phyloP scores from a whole-genome alignment of 2,329 filamentous ascomycete species.

The Dothistroma pini region DNA sequence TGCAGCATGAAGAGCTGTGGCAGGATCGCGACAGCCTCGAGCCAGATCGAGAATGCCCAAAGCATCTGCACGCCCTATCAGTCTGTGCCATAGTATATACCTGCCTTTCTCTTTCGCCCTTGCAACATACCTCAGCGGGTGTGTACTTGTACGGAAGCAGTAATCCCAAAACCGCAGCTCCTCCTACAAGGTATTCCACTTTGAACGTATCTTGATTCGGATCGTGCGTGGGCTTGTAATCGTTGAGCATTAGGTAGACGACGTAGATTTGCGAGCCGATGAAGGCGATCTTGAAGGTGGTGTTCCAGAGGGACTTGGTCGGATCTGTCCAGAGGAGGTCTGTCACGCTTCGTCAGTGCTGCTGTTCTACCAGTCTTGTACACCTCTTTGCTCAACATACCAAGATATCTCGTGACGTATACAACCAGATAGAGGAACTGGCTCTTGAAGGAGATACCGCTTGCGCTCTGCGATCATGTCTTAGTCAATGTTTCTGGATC shows the following conservation, averaged over 20 bases:
- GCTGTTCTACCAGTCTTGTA: not conserved
- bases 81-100: conserved; percentile 10
- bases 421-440: conserved; percentile 93
- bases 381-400: conserved; percentile 15
- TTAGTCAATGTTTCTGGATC: conserved; percentile 3
- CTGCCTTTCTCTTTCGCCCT: conserved; percentile 2
- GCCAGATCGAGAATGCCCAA: conserved; percentile 98
- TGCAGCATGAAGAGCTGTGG: conserved; percentile 98
- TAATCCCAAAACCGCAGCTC: conserved; percentile 72
- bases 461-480: conserved; percentile 68
- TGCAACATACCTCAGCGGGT: conserved; percentile 55
- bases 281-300: conserved; percentile 93
- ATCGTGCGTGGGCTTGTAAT: conserved; percentile 96
- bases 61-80: conserved; percentile 60
- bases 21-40: conserved; percentile 93
- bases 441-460: conserved; percentile 98
- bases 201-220: conserved; percentile 97
- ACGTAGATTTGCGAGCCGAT: conserved; percentile 87
- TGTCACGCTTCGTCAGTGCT: conserved; percentile 36
- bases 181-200: conserved; percentile 86
- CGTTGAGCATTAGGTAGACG: conserved; percentile 95
- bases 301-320: conserved; percentile 68
- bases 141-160: conserved; percentile 84
- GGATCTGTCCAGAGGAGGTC: conserved; percentile 83
- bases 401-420: conserved; percentile 87